Percentiles rank a stretch among this genome's conserved stretches.
Evolutionary conservation across 768 basidiomycete species (phyloP).

Genomic region (Tephrocybe sp.): DNA sequence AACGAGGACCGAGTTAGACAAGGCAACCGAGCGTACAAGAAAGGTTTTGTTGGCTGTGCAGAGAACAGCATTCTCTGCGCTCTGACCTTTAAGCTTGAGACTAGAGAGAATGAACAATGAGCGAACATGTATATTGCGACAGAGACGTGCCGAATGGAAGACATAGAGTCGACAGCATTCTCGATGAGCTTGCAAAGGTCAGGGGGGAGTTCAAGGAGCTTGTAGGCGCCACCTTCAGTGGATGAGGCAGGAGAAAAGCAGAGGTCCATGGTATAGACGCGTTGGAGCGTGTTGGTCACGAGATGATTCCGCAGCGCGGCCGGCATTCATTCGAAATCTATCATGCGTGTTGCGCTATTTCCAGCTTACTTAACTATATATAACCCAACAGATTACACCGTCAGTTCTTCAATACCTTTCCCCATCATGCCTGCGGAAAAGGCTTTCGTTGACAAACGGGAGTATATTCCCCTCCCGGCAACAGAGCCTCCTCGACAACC

Average conservation of each 20-base stretch:
- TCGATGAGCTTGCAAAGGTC: conserved; percentile 68
- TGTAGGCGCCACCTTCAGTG: conserved; percentile 54
- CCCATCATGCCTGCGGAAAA: conserved; percentile 17
- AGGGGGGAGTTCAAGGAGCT: conserved; percentile 71
- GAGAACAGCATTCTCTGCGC: conserved; percentile 84
- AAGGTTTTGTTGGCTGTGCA: conserved; percentile 86
- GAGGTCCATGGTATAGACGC: conserved; percentile 40
- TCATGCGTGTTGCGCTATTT: neutral
- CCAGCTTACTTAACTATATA: no score
- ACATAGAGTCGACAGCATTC: conserved; percentile 36
- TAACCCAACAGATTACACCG: neutral
- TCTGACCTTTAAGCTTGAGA: conserved; percentile 77
- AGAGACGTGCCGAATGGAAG: conserved; percentile 27
- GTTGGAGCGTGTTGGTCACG: neutral
- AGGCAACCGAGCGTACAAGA: conserved; percentile 75
- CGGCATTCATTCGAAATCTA: neutral
- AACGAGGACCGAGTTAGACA: conserved; percentile 87
- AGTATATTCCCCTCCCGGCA: conserved; percentile 10
- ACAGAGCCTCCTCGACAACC: neutral
- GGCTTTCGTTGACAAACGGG: conserved; percentile 10
- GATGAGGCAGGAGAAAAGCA: conserved; percentile 51
- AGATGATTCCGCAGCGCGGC: neutral
- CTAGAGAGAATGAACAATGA: conserved; percentile 33
- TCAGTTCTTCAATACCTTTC: neutral
- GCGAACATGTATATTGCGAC: conserved; percentile 13